Evolutionary conservation across 805 yeast species (phyloP).

Genomic region (Hanseniaspora lindneri): DNA sequence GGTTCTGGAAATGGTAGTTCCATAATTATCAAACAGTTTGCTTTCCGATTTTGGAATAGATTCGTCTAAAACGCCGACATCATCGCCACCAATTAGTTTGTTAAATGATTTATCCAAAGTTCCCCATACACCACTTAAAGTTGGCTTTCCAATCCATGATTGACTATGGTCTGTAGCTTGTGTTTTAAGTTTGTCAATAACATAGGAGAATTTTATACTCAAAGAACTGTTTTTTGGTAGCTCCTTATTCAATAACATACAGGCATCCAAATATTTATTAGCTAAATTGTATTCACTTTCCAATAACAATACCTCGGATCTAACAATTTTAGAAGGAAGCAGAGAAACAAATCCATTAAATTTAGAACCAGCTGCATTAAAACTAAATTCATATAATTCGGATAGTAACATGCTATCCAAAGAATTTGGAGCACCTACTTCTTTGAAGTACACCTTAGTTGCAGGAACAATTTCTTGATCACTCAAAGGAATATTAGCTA

Average conservation of each 20-base stretch:
- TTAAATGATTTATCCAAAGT: slow-evolving; percentile 69
- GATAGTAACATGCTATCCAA: slow-evolving; percentile 43
- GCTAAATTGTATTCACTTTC: slow-evolving; percentile 47
- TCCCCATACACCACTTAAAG: slow-evolving; percentile 77
- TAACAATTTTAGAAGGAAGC: slow-evolving; percentile 48
- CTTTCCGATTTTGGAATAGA: slow-evolving; percentile 24
- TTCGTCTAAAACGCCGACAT: slow-evolving; percentile 32
- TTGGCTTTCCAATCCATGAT: slow-evolving; percentile 72
- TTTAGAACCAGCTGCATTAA: slow-evolving; percentile 25
- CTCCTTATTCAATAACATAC: slow-evolving; percentile 33
- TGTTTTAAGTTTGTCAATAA: slow-evolving; percentile 33
- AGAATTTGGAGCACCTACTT: slow-evolving; percentile 32
- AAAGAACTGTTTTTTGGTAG: slow-evolving; percentile 30
- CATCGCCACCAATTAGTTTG: slow-evolving; percentile 81
- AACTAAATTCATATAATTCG: slow-evolving; percentile 56
- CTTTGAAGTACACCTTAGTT: slow-evolving; percentile 31
- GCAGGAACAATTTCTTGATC: slow-evolving; percentile 22
- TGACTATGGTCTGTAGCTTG: slow-evolving; percentile 41
- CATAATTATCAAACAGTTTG: slow-evolving; percentile 59
- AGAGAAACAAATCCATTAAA: slow-evolving; percentile 39
- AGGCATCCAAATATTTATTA: slow-evolving; percentile 48
- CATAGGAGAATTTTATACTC: slow-evolving; percentile 28
- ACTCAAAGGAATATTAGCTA: slow-evolving; percentile 38
- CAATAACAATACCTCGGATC: slow-evolving; percentile 61
- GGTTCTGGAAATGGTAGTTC: slow-evolving; percentile 55